These are phyloP conservation scores for Mycena crocata DNA, from an alignment of 768 basidiomycete genomes.

Conservation along the genomic window DNA sequence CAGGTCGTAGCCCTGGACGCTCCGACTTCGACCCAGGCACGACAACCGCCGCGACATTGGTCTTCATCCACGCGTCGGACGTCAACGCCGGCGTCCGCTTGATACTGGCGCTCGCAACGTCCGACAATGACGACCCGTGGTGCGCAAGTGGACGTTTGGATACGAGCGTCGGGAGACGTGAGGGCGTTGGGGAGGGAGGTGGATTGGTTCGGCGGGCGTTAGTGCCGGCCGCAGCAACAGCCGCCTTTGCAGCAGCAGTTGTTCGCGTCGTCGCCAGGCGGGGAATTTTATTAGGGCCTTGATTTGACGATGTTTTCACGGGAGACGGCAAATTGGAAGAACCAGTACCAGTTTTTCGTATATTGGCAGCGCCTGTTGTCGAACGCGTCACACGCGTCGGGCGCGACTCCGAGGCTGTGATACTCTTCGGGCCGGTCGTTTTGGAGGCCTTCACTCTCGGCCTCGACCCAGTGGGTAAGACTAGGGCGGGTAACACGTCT, in stretches of 20 bases:
- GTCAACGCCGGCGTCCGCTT: conserved; percentile 50
- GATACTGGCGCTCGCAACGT: conserved; percentile 57
- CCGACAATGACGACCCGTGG: conserved; percentile 60
- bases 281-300: conserved; percentile 77
- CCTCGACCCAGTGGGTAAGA: conserved; percentile 53
- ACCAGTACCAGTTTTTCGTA: conserved; percentile 63
- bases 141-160: conserved; percentile 65
- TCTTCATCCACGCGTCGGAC: conserved; percentile 82
- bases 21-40: conserved; percentile 78
- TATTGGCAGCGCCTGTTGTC: conserved; percentile 65
- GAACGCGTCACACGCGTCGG: conserved; percentile 82
- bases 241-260: conserved; percentile 59
- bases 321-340: conserved; percentile 48
- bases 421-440: conserved; percentile 54
- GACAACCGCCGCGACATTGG: conserved; percentile 75
- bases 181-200: conserved; percentile 77
- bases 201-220: conserved; percentile 48
- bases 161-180: conserved; percentile 80
- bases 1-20: conserved; percentile 78
- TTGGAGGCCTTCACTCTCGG: conserved; percentile 54
- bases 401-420: conserved; percentile 77
- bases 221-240: conserved; percentile 51
- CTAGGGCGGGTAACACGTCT: conserved; percentile 75
- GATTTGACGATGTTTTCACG: conserved; percentile 54
- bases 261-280: conserved; percentile 66